phyloP scores from a whole-genome alignment of 306 rosid genomes.

The Luffa acutangula region DNA sequence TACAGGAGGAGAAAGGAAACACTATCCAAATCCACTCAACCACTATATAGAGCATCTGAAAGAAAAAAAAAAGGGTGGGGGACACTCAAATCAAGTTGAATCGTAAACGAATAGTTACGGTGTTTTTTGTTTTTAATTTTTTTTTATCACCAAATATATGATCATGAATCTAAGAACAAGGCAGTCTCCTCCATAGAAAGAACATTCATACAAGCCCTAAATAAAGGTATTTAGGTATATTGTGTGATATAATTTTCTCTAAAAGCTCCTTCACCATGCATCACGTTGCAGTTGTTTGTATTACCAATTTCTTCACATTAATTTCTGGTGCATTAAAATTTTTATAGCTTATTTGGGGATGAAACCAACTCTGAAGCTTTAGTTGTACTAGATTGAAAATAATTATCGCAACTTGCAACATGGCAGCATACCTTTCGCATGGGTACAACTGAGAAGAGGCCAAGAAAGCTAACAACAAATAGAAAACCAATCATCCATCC shows the following conservation, averaged over 20 bases:
- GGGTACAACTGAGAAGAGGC: constrained; percentile 45
- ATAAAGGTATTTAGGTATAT: neutral
- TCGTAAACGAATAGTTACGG: neutral
- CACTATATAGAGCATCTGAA: neutral
- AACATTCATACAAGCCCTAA: neutral
- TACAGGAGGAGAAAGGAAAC: neutral
- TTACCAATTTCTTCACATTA: neutral
- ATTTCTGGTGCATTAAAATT: neutral
- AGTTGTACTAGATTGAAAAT: neutral
- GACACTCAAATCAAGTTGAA: neutral
- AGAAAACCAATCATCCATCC: constrained; percentile 34
- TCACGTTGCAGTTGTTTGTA: neutral
- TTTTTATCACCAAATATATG: neutral
- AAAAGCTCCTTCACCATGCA: neutral
- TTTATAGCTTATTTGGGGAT: neutral
- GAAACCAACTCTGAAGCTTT: neutral
- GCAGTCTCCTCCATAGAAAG: neutral
- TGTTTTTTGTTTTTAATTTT: no score
- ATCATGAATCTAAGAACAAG: neutral
- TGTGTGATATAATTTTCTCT: neutral
- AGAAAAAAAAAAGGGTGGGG: no score
- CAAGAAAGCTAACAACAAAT: constrained; percentile 40
- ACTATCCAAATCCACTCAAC: neutral
- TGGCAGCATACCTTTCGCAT: constrained; percentile 28
- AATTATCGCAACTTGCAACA: neutral